A percentile compares a stretch with the other conserved stretches of the same genome.
These are phyloP conservation scores for Yamadazyma kitorensis DNA, from an alignment of 805 yeast genomes.

Conservation along the genomic window DNA sequence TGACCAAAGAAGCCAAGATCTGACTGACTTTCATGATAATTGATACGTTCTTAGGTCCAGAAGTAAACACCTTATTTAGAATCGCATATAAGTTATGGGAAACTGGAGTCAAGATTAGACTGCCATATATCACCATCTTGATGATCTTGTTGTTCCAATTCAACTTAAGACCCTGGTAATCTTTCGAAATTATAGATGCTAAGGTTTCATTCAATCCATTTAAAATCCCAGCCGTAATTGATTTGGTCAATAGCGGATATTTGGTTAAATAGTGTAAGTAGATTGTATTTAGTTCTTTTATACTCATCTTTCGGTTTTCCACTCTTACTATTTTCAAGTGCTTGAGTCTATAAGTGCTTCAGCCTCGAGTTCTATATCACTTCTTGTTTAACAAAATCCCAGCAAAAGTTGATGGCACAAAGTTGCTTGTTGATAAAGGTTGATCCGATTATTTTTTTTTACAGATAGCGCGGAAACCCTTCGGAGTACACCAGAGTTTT, in stretches of 20 bases:
- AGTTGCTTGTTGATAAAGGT: too few relatives aligned
- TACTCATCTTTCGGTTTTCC: too few relatives aligned
- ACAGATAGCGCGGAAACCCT: too few relatives aligned
- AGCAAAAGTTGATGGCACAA: too few relatives aligned
- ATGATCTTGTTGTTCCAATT: slow-evolving; percentile 41
- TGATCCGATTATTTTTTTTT: too few relatives aligned
- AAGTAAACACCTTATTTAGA: slow-evolving; percentile 39
- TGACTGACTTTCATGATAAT: slow-evolving; percentile 44
- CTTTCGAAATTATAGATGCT: slow-evolving; percentile 51
- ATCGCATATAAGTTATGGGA: slow-evolving; percentile 51
- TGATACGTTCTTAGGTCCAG: slow-evolving; percentile 21
- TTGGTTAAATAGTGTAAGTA: slow-evolving; percentile 39
- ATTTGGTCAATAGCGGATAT: slow-evolving; percentile 59
- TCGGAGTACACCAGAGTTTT: too few relatives aligned
- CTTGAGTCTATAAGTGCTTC: too few relatives aligned
- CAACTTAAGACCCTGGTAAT: slow-evolving; percentile 23
- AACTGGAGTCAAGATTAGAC: slow-evolving; percentile 53
- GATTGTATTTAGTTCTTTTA: slow-evolving; percentile 19
- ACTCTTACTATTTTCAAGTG: too few relatives aligned
- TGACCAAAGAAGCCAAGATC: slow-evolving; percentile 47
- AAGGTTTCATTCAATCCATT: slow-evolving; percentile 57
- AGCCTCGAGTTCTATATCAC: too few relatives aligned
- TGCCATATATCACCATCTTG: slow-evolving; percentile 56
- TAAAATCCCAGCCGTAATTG: slow-evolving; percentile 54
- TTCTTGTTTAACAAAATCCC: too few relatives aligned